Evolutionary conservation across 1,284 basidiomycete genomes (phyloP).

Genomic region (Malassezia pachydermatis): DNA sequence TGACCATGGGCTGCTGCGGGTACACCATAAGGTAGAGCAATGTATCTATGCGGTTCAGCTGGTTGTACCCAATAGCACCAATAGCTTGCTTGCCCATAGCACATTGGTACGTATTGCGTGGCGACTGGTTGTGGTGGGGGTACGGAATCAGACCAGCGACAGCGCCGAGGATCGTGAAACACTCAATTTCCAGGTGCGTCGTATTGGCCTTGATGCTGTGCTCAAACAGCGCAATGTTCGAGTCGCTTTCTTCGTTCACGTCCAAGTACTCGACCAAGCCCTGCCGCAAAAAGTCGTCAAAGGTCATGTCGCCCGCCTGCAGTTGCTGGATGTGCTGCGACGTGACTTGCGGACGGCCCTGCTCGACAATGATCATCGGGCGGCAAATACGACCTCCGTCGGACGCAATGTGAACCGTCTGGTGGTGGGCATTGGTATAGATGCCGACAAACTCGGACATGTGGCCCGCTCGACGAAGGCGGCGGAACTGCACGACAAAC

Average conservation of each 20-base stretch:
- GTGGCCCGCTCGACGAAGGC: conserved; percentile 76
- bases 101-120: conserved; percentile 94
- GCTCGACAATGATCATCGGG: conserved; percentile 93
- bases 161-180: conserved; percentile 92
- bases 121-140: conserved; percentile 98
- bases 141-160: conserved; percentile 98
- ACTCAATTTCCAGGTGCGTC: conserved; percentile 98
- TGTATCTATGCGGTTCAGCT: conserved; percentile 94
- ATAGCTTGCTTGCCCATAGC: conserved; percentile 99
- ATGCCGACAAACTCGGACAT: conserved; percentile 95
- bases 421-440: conserved; percentile 92
- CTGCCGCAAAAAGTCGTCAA: conserved; percentile 85
- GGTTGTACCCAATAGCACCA: conserved; percentile 97
- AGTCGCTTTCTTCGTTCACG: conserved; percentile 98
- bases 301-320: conserved; percentile 67
- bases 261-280: conserved; percentile 99
- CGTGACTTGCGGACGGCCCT: conserved; percentile 65
- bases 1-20: conserved; percentile 98
- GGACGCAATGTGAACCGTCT: conserved; percentile 87
- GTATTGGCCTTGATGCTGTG: conserved; percentile 60
- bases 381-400: conserved; percentile 97
- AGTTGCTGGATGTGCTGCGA: conserved; percentile 70
- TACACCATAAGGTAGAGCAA: conserved; percentile 98
- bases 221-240: conserved; percentile 92
- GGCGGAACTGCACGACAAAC: conserved; percentile 83